Base-by-base conservation (phyloP, 805 yeast genomes). In the Dipodascus albidus region DNA sequence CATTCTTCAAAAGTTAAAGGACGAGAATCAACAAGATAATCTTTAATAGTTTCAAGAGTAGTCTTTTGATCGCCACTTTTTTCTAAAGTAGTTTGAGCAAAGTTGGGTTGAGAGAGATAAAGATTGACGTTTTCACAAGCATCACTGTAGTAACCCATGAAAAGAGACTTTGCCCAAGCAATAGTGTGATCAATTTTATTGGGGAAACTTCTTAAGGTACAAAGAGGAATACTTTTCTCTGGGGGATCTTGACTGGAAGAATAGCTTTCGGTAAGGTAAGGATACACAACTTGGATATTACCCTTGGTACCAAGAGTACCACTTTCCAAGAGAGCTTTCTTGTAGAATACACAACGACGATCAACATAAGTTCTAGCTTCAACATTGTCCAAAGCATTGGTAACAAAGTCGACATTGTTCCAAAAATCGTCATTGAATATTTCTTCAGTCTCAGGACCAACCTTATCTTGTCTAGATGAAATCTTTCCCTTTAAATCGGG, bases 281-380 rank as follows among this genome's bases (percentile, higher is more conserved):
- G 99, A 64, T 90, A 82, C 52, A 93, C 84, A 48, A 93, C 97
- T 74, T 93, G 99, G 20, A 96, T 91, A 68, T 93, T 93, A 69
- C 99, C 98, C 73, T 93, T 93, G 20, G 99, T 91, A 60, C 99
- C 99, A 62, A 93, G 78, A 44, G 99, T 93, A 56, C 99, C 99
- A 9, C 96, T 85, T 73, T 93, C 99, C 57, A 93, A 77, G 61
- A 93, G 76, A 20, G 99, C 87, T 70, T 89, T 90, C 64, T 81
- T 80, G 79, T 78, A 93, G 67, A 89, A 89, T 48, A 93, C 88
- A 74, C 99, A 93, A 65, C 96, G 87, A 67, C 96, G 84, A 69
- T 93, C 99, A 56, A 93, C 96, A 65, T 93, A 93, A 15, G 96
- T 86, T 75, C 99, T 84, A 21, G 99, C 99, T 60, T 93, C 99